Evolutionary conservation across 129 eudicot genomes (phyloP), one percentile per base, ranked within the genome.

Genomic region (Arctium lappa): DNA sequence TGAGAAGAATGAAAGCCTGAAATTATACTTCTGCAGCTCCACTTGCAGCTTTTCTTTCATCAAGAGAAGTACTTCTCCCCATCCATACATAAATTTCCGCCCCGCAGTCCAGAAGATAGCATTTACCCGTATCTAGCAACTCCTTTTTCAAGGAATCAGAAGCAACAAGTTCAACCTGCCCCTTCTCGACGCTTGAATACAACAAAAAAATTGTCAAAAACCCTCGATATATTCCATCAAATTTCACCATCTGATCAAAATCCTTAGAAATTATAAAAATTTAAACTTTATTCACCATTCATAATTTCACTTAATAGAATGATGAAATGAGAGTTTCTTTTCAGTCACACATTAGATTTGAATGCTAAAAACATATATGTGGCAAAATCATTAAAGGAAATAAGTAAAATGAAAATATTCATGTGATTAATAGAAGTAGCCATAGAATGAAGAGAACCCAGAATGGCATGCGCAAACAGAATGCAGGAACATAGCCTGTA

Each of bases 11-110:
- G 66, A 40, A 72, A 77, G 75, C 38, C 70, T 38, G 46, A 44
- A 29, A 37, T 39, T 73, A 36, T 89, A 91, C 95, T 88, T 92
- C 94, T 72, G 88, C 97, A 82, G 92, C 94, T 82, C 89, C 86
- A 82, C 92, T 90, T 76, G 97, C 92, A 80, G 84, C 83, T 82
- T 92, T 92, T 71, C 97, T 87, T 8, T 88, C 89, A 76, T 88
- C 91, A 75, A 92, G 91, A 72, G 91, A 86, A 73, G 97, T 90
- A 82, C 53, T 85, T 85, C 94, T 88, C 75, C 97, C 97, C 90
- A 90, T 88, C 97, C 97, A 92, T 32, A 90, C 97, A 87, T 66
- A 92, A 70, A 90, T 77, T 81, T 92, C 92, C 10, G 27, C 29
- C 73, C 88, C 97, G 74, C 88, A 88, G 63, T 90, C 97, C 46